phyloP scores from a whole-genome alignment of 225 moss, liverwort and hornwort genomes.

The Takakia lepidozioides region DNA sequence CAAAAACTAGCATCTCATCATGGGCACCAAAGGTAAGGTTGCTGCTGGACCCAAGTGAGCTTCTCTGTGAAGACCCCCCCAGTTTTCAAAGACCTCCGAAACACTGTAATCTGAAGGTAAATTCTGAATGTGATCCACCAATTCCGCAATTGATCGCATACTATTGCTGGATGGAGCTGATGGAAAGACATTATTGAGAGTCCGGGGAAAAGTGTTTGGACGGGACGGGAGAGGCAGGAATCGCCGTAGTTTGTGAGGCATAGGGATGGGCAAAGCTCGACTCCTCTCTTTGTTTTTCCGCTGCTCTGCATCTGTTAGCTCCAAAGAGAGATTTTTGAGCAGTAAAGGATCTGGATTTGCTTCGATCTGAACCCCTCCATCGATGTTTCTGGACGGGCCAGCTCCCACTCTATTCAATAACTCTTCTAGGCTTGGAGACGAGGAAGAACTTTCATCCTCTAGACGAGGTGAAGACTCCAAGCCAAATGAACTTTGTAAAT shows the following conservation, averaged over 20 bases:
- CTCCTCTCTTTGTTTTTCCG: slow-evolving; percentile 21
- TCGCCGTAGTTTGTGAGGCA: slow-evolving; percentile 64
- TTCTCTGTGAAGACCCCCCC: too few relatives aligned
- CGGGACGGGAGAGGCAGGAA: slow-evolving; percentile 59
- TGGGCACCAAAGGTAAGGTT: slow-evolving; percentile 55
- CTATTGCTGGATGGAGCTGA: too few relatives aligned
- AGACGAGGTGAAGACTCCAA: slow-evolving; percentile 12
- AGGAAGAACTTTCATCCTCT: slow-evolving; percentile 6
- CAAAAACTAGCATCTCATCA: slow-evolving; percentile 29
- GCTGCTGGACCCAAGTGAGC: slow-evolving; percentile 51
- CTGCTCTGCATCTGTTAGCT: slow-evolving; percentile 3
- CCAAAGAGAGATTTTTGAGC: slow-evolving; percentile 11
- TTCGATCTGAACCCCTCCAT: slow-evolving; percentile 38
- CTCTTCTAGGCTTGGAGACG: slow-evolving; percentile 27
- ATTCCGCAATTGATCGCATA: too few relatives aligned
- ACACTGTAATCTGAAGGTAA: too few relatives aligned
- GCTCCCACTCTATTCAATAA: slow-evolving; percentile 41
- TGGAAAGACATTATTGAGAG: too few relatives aligned
- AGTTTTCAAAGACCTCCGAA: too few relatives aligned
- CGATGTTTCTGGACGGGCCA: slow-evolving; percentile 18
- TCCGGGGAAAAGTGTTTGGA: too few relatives aligned
- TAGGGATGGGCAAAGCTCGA: slow-evolving; percentile 57
- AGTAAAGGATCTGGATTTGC: slow-evolving; percentile 48
- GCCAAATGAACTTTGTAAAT: too few relatives aligned
- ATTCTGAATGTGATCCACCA: too few relatives aligned